These are phyloP conservation scores for Candida morakotiae DNA, from an alignment of 805 yeast species.

Conservation along the genomic window DNA sequence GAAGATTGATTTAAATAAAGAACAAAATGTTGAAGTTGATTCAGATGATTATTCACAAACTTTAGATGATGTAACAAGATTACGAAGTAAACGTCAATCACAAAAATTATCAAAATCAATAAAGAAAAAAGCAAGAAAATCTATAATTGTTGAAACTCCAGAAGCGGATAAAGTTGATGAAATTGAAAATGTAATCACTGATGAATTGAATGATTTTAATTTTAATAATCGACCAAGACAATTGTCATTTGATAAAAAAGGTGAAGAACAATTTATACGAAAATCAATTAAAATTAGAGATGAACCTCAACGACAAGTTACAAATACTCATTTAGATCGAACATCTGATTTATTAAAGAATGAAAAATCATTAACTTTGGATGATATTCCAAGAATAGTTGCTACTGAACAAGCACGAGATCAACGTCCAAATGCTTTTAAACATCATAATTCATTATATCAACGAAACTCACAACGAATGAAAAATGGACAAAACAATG, in stretches of 20 bases:
- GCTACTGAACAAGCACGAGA: constrained; percentile 96
- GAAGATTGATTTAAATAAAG: constrained; percentile 17
- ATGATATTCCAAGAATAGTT: constrained; percentile 94
- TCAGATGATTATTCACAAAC: constrained; percentile 60
- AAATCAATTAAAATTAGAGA: constrained; percentile 28
- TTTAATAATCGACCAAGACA: constrained; percentile 6
- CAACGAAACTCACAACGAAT: constrained; percentile 20
- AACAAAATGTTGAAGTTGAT: constrained; percentile 3
- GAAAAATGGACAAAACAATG: constrained; percentile 4
- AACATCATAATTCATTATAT: constrained; percentile 59
- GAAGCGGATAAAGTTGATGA: constrained; percentile 37
- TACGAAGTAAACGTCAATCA: constrained; percentile 70
- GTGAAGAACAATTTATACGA: constrained; percentile 22
- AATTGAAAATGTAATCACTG: constrained; percentile 11
- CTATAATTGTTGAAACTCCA: constrained; percentile 64
- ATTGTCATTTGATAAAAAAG: constrained; percentile 7
- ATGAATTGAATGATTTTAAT: constrained; percentile 10
- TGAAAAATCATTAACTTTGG: constrained; percentile 84
- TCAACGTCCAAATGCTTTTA: constrained; percentile 86
- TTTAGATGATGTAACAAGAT: constrained; percentile 68
- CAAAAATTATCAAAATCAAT: constrained; percentile 51
- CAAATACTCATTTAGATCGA: constrained; percentile 45
- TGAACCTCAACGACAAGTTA: constrained; percentile 33
- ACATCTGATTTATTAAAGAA: constrained; percentile 70
- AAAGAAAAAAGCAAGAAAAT: constrained; percentile 60